Conservation (phyloP, 2,329 filamentous ascomycete species). For the Scytalidium lignicola region DNA sequence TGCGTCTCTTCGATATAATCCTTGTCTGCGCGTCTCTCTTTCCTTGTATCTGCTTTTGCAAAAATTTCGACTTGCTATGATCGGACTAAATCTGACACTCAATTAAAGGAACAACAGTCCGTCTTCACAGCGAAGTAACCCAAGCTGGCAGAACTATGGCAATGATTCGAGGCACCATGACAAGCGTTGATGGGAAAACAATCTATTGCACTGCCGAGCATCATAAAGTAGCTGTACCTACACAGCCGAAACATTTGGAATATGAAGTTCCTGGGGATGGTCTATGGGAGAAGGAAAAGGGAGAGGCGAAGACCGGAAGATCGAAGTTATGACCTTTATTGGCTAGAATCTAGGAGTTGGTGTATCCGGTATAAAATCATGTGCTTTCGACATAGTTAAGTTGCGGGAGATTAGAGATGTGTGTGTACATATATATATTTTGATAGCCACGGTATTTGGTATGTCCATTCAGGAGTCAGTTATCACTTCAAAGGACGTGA, state of each 20-base stretch:
- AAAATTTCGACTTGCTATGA: too few species aligned
- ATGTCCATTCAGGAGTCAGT: too few species aligned
- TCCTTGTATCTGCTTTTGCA: too few species aligned
- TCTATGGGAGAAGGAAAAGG: conserved; percentile 28
- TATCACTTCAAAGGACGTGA: too few species aligned
- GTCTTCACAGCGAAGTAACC: conserved; percentile 36
- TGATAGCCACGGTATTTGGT: too few species aligned
- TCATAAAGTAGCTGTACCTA: conserved; percentile 44
- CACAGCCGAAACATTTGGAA: conserved; percentile 32
- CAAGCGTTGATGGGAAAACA: conserved; percentile 39
- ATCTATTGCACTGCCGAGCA: conserved; percentile 46
- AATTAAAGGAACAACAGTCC: conserved; percentile 33
- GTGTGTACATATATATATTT: too few species aligned
- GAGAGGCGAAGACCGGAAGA: neutral
- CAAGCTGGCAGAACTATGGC: conserved; percentile 46
- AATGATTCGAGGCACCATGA: conserved; percentile 45
- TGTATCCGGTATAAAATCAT: too few species aligned
- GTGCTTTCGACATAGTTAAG: too few species aligned
- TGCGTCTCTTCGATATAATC: neutral
- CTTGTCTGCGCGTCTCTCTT: too few species aligned
- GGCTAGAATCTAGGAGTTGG: too few species aligned
- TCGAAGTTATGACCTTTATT: neutral
- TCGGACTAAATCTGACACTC: neutral
- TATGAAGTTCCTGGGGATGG: conserved; percentile 39
- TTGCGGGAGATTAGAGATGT: too few species aligned